phyloP scores from a whole-genome alignment of 2,329 filamentous ascomycete genomes.

The Cercospora zeae-maydis region DNA sequence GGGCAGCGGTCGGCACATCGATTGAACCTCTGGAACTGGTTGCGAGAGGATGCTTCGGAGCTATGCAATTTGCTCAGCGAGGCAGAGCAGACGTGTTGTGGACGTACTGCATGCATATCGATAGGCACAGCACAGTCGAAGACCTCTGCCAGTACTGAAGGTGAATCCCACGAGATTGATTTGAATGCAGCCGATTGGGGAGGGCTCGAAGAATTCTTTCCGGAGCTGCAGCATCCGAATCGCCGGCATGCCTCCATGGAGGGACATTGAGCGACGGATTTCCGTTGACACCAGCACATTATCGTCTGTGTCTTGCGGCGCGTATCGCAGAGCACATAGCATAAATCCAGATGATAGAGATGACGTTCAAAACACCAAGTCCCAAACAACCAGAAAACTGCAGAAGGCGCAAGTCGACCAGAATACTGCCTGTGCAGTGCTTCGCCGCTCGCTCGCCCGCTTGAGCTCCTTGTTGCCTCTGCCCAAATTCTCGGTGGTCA shows the following conservation, averaged over 20 bases:
- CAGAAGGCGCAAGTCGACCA: slow-evolving; percentile 48
- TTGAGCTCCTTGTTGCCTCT: slow-evolving; percentile 89
- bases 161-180: neutral
- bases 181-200: slow-evolving; percentile 15
- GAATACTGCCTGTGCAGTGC: slow-evolving; percentile 49
- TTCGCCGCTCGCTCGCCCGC: slow-evolving; percentile 61
- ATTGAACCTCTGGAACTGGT: neutral
- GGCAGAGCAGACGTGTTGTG: neutral
- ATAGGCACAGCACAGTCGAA: neutral
- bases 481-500: slow-evolving; percentile 80
- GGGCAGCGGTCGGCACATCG: neutral
- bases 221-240: slow-evolving; percentile 2
- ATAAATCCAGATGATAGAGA: neutral
- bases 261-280: neutral
- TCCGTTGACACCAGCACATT: neutral
- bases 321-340: neutral
- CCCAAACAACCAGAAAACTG: slow-evolving; percentile 47
- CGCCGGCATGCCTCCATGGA: neutral
- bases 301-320: neutral
- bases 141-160: neutral
- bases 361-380: slow-evolving; percentile 43
- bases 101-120: neutral
- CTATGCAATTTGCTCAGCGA: neutral
- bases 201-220: slow-evolving; percentile 17
- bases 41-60: slow-evolving; percentile 4